Percentiles rank a stretch among this genome's conserved stretches.
Evolutionary conservation across 2,329 filamentous ascomycete species (phyloP).

Genomic region (Exophiala viscosa): DNA sequence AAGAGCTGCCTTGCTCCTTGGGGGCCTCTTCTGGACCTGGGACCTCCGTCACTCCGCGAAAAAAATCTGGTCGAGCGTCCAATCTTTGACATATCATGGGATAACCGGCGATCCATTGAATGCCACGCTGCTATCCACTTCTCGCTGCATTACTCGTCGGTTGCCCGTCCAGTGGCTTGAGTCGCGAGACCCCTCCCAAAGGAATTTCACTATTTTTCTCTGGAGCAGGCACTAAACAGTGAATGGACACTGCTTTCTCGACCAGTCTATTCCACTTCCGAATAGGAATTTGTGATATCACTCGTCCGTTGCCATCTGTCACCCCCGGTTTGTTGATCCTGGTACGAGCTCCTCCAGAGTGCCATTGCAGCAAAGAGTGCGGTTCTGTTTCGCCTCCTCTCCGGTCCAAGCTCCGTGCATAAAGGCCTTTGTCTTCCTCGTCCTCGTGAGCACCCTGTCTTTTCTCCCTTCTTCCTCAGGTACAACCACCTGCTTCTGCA

Average conservation of each 20-base stretch:
- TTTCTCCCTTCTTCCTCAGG: not conserved
- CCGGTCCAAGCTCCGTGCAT: not conserved
- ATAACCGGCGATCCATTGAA: not conserved
- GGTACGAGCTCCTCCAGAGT: conserved; percentile 1
- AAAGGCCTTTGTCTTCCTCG: not conserved
- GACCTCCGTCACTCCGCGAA: conserved; percentile 2
- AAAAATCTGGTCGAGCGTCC: not conserved
- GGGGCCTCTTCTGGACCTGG: not conserved
- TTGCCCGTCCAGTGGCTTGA: not conserved
- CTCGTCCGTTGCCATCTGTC: not conserved
- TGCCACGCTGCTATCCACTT: conserved; percentile 2
- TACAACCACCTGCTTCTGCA: not conserved
- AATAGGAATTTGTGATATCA: conserved; percentile 1
- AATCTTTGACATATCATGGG: not conserved
- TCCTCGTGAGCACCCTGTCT: not conserved
- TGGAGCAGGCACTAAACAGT: not conserved
- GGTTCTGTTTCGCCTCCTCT: not conserved
- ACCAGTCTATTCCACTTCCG: conserved; percentile 1
- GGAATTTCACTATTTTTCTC: not conserved
- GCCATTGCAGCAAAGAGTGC: not conserved
- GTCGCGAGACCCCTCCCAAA: not conserved
- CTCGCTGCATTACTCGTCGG: not conserved
- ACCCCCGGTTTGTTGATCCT: conserved; percentile 4
- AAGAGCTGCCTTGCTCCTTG: not conserved
- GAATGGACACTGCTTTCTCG: not conserved